Evolutionary conservation across 2,329 filamentous ascomycete species (phyloP).

Genomic region (Stagonosporopsis chrysanthemi): DNA sequence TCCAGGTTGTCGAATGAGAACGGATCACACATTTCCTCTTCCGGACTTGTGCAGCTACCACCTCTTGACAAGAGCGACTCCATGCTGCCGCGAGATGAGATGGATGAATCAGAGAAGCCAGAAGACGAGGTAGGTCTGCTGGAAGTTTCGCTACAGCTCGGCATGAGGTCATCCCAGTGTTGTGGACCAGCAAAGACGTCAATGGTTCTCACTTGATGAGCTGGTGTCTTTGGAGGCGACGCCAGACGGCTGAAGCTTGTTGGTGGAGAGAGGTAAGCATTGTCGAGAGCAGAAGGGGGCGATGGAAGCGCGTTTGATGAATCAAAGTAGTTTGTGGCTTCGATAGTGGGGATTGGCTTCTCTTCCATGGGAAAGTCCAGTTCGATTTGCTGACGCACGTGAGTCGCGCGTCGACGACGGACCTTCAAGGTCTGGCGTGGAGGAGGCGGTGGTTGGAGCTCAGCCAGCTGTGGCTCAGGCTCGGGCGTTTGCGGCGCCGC

Average conservation of each 20-base stretch:
- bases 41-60: slow-evolving; percentile 67
- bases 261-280: slow-evolving; percentile 54
- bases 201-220: slow-evolving; percentile 49
- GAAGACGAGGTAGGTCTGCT: slow-evolving; percentile 66
- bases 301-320: slow-evolving; percentile 36
- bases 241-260: slow-evolving; percentile 47
- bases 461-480: slow-evolving; percentile 49
- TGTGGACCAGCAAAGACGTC: slow-evolving; percentile 37
- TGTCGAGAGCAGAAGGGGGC: slow-evolving; percentile 38
- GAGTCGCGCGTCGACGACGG: slow-evolving; percentile 54
- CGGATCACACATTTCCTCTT: slow-evolving; percentile 65
- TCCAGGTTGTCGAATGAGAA: slow-evolving; percentile 57
- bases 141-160: slow-evolving; percentile 53
- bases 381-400: slow-evolving; percentile 35
- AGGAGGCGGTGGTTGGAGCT: slow-evolving; percentile 53
- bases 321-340: slow-evolving; percentile 53
- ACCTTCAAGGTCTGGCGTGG: slow-evolving; percentile 58
- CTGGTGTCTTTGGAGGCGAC: slow-evolving; percentile 60
- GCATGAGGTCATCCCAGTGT: slow-evolving; percentile 43
- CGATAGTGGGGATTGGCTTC: slow-evolving; percentile 58
- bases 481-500: slow-evolving; percentile 56
- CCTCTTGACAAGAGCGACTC: slow-evolving; percentile 64
- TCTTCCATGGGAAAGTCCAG: slow-evolving; percentile 39
- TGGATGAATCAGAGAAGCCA: slow-evolving; percentile 67
- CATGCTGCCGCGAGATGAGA: slow-evolving; percentile 65